Evolutionary conservation across 2,329 filamentous ascomycete genomes (phyloP).

Genomic region (Lasiodiplodia sp.): DNA sequence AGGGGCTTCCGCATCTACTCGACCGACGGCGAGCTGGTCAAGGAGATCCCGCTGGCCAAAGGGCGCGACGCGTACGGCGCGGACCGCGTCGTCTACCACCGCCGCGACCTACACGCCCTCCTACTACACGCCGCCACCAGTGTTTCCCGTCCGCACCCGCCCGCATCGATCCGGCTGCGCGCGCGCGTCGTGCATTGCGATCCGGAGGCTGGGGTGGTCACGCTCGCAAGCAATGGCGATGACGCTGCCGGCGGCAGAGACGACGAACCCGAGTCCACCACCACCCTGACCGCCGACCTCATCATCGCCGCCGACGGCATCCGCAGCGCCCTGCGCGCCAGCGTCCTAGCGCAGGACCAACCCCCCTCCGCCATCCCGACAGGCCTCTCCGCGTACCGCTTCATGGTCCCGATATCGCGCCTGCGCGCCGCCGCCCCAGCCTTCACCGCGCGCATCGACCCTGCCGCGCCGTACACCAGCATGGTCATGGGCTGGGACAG

Average conservation of each 20-base stretch:
- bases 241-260: no score
- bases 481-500: constrained; percentile 56
- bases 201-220: constrained; percentile 10
- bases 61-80: constrained; percentile 45
- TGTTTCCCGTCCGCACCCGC: neutral
- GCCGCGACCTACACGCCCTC: constrained; percentile 50
- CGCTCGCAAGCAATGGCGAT: constrained; percentile 32
- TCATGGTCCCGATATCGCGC: constrained; percentile 41
- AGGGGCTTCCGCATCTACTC: constrained; percentile 48
- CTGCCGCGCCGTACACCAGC: constrained; percentile 51
- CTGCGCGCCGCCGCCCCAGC: constrained; percentile 34
- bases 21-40: constrained; percentile 41
- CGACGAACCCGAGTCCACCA: no score
- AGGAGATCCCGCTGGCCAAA: constrained; percentile 42
- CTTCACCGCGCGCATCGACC: constrained; percentile 44
- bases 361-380: constrained; percentile 41
- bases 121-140: constrained; percentile 12
- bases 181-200: constrained; percentile 38
- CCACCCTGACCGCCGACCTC: constrained; percentile 1
- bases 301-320: constrained; percentile 31
- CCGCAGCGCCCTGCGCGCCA: constrained; percentile 35
- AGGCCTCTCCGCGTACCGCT: constrained; percentile 50
- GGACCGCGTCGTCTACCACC: constrained; percentile 51
- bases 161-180: neutral
- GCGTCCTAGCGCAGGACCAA: constrained; percentile 31